These are phyloP conservation scores for Adenanthera pavonina DNA, from an alignment of 306 rosid genomes.

Conservation along the genomic window DNA sequence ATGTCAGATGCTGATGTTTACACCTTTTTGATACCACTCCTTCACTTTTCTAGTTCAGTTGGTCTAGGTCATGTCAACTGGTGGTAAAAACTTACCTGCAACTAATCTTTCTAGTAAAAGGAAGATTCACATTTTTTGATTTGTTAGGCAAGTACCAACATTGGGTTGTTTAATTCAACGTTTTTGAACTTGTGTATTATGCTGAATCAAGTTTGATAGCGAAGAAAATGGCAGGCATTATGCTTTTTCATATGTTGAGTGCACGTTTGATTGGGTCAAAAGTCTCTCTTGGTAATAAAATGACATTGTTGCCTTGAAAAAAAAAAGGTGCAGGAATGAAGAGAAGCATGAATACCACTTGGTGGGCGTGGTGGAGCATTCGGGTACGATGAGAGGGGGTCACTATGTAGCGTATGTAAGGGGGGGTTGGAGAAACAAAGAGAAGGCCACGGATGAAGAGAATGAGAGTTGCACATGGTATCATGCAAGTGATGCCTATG, in stretches of 20 bases:
- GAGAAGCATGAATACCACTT: conserved; percentile 68
- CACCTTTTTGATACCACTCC: background rate
- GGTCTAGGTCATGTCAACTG: background rate
- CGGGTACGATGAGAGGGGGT: conserved; percentile 89
- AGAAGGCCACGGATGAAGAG: conserved; percentile 51
- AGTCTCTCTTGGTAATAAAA: background rate
- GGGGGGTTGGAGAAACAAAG: conserved; percentile 65
- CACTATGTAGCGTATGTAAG: conserved; percentile 91
- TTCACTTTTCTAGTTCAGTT: background rate
- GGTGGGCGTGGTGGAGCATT: conserved; percentile 85
- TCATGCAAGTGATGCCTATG: conserved; percentile 79
- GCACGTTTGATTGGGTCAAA: background rate
- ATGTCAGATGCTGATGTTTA: background rate
- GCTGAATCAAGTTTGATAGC: background rate
- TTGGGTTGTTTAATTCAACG: background rate
- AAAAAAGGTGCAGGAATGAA: conserved; percentile 55
- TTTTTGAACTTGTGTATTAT: background rate
- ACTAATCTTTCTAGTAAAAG: background rate
- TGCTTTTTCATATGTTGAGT: background rate
- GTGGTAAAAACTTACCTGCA: background rate
- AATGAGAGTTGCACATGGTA: conserved; percentile 64
- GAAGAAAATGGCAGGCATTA: background rate
- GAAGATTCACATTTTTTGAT: background rate
- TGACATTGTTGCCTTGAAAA: background rate
- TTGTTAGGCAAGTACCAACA: background rate